Evolutionary conservation across 805 yeast species (phyloP), one percentile per base, ranked within the genome.

Genomic region (Candida namnaoensis): DNA sequence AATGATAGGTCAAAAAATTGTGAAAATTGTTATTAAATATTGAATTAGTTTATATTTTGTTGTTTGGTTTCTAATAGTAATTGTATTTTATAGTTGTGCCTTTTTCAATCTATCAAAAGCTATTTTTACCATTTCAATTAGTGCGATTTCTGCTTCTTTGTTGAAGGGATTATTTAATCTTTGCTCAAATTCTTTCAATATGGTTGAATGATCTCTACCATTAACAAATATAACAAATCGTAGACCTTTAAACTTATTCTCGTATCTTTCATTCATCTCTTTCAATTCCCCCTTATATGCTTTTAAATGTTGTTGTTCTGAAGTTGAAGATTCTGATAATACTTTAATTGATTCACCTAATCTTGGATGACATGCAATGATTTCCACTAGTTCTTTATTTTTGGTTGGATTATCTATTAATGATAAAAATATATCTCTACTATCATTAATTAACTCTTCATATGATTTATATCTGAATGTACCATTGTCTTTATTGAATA

Each of bases 351-450:
- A 46, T 4, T 84, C 85, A 1, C 97, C 97, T 14, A 88, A 65
- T 42, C 96, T 68, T 14, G 97, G 97, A 62, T 88, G 97, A 0
- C 96, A 95, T 1, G 86, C 80, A n/a, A 90, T 77, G 43, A 90
- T 87, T 34, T 71, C 63, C 36, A 69, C 8, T 23, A 38, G 13
- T 8, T 38, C 28, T n/a, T 30, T 6, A 8, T 12, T 30, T 12
- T 30, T 30, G 13, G 3, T 6, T 8, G 13, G 33, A 6, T 12
- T 13, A 30, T 12, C 33, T 8, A 30, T 30, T 12, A 30, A 30
- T 2, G 33, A 5, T 30, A 30, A 11, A 12, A 30, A 30, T 11
- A 30, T 13, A 6, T 9, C 6, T 13, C 11, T 6, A 6, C 13
- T 8, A 11, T 30, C 33, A 30, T 30, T 30, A 12, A 30, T 30